Evolutionary conservation across 2,329 filamentous ascomycete genomes (phyloP).

Genomic region (Allantophomopsis cytisporea): DNA sequence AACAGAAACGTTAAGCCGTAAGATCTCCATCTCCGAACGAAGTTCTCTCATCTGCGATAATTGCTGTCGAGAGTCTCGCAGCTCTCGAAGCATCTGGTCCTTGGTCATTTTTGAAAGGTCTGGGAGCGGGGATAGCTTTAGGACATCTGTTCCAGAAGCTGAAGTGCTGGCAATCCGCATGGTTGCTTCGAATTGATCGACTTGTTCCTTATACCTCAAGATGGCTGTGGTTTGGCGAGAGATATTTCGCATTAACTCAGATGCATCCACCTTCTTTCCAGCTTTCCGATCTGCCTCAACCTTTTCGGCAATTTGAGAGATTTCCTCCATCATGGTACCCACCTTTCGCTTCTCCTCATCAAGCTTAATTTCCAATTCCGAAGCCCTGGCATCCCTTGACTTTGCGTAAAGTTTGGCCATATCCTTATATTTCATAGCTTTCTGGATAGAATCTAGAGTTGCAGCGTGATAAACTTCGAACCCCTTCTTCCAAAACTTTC

Average conservation of each 20-base stretch:
- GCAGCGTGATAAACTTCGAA: slow-evolving; percentile 63
- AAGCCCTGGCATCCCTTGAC: slow-evolving; percentile 61
- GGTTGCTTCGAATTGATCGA: slow-evolving; percentile 41
- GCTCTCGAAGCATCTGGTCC: slow-evolving; percentile 20
- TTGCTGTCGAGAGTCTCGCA: slow-evolving; percentile 38
- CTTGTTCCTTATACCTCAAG: slow-evolving; percentile 41
- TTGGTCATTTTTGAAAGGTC: not conserved
- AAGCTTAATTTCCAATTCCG: slow-evolving; percentile 50
- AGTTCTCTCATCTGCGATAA: slow-evolving; percentile 35
- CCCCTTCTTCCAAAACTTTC: slow-evolving; percentile 68
- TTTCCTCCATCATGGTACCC: slow-evolving; percentile 45
- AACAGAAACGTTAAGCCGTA: slow-evolving; percentile 34
- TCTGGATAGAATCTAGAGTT: slow-evolving; percentile 61
- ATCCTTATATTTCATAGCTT: slow-evolving; percentile 67
- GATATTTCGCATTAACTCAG: slow-evolving; percentile 36
- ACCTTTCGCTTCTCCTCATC: slow-evolving; percentile 56
- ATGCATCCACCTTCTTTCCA: slow-evolving; percentile 27
- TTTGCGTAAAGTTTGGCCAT: slow-evolving; percentile 67
- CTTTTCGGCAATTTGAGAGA: slow-evolving; percentile 45
- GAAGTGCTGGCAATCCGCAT: not conserved
- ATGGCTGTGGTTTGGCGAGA: slow-evolving; percentile 42
- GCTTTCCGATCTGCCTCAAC: slow-evolving; percentile 26
- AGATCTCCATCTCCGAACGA: slow-evolving; percentile 34
- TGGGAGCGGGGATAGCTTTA: not conserved
- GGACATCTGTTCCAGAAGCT: not conserved